Evolutionary conservation across 2,329 filamentous ascomycete species (phyloP), one percentile per base, ranked within the genome.

Genomic region (Claviceps quebecensis): DNA sequence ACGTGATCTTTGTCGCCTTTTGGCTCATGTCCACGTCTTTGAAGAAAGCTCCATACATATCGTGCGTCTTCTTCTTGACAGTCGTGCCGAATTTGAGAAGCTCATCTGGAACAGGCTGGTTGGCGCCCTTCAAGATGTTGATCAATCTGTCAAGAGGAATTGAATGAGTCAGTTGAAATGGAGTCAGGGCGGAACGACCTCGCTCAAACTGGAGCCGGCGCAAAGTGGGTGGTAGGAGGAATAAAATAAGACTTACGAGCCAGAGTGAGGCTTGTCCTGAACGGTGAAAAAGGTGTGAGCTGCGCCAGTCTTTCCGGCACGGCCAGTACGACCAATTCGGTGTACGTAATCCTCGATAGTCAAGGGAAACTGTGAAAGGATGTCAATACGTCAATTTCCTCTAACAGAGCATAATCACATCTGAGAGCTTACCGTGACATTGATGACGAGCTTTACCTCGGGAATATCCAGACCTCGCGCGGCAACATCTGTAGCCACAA

Each of bases 341-440:
- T 98, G 93, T 34, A 98, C 93, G 61, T 97, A 97, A 63, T 98
- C 93, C 68, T 97, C 93, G 40, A 93, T 89, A 0, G 91, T 97
- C 55, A 97, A 71, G 29, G 90, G 93, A 71, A 96, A 97, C 76
- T 80, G 57, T 14, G 38, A 14, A 14, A 22, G 7, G 6, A 41
- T 47, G 16, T 29, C n/a, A 36, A 57, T 63, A 49, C 65, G 61
- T 39, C 11, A 5, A 45, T 54, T 55, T 43, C 8, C 29, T 26
- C 3, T n/a, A 5, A 26, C n/a, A 13, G 37, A 38, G 34, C 29
- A 1, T 34, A 9, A 7, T 6, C 6, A 3, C 3, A 8, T 1
- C 39, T 4, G 38, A 8, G 16, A 11, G 55, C 77, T 60, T 67
- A 80, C 77, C 45, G 90, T 95, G 48, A 94, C 82, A 63, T 98